A percentile compares a stretch with the other conserved stretches of the same genome.
These are phyloP conservation scores for Beta macrorhiza DNA, from an alignment of 179 eudicot species.

Conservation along the genomic window DNA sequence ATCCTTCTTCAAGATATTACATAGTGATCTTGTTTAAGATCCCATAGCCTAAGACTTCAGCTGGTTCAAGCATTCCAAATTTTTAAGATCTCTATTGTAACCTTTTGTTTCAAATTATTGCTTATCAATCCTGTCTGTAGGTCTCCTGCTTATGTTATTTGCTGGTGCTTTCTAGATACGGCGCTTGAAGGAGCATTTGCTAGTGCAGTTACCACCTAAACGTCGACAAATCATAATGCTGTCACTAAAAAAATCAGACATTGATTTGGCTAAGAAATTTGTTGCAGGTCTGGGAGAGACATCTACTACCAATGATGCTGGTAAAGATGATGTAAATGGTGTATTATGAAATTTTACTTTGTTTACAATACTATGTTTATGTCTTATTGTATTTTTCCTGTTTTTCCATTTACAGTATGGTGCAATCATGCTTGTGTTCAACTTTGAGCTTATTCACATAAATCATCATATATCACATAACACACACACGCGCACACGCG, in stretches of 20 bases:
- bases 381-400: not conserved
- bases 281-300: conserved; percentile 35
- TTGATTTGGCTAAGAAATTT: conserved; percentile 52
- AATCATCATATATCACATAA: too few relatives aligned
- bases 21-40: not conserved
- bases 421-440: not conserved
- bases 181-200: conserved; percentile 90
- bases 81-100: not conserved
- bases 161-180: conserved; percentile 58
- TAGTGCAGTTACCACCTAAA: conserved; percentile 81
- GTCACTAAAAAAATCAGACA: conserved; percentile 65
- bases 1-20: too few relatives aligned
- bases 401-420: not conserved
- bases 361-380: conserved; percentile 6
- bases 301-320: conserved; percentile 27
- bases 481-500: too few relatives aligned
- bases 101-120: not conserved
- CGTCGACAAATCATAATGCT: conserved; percentile 84
- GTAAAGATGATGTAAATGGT: conserved; percentile 52
- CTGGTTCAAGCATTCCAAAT: not conserved
- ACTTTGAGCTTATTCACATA: not conserved
- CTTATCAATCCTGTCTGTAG: not conserved
- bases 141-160: conserved; percentile 17
- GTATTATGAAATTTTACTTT: conserved; percentile 17
- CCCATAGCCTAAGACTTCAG: not conserved